Conservation (phyloP, 2,329 filamentous ascomycete genomes). For the Aspergillus tanneri region DNA sequence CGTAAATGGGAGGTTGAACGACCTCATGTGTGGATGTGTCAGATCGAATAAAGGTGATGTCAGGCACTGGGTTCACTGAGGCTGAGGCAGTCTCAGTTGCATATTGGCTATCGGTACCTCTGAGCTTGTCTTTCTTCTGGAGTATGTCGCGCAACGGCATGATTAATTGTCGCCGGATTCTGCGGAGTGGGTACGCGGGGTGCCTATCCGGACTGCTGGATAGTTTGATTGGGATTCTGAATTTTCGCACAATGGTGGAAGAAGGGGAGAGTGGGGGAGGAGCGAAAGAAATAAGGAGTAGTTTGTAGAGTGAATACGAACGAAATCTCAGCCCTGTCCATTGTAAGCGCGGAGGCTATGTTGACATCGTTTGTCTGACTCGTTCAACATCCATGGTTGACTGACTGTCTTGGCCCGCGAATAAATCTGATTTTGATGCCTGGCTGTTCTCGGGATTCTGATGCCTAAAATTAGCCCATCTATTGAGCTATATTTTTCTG, state of each 20-base stretch:
- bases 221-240: not conserved
- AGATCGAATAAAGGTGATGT: slow-evolving; percentile 80
- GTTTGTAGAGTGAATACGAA: too few species aligned
- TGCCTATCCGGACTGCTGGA: not conserved
- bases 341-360: slow-evolving; percentile 7
- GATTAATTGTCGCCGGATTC: slow-evolving; percentile 9
- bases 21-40: slow-evolving; percentile 79
- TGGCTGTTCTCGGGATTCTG: too few species aligned
- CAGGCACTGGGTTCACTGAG: slow-evolving; percentile 49
- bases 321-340: not conserved
- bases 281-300: too few species aligned
- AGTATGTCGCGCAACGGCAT: slow-evolving; percentile 63
- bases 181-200: not conserved
- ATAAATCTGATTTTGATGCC: too few species aligned
- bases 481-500: too few species aligned
- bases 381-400: not conserved
- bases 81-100: slow-evolving; percentile 42
- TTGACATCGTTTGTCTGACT: not conserved
- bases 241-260: too few species aligned
- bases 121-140: slow-evolving; percentile 61
- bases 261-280: too few species aligned
- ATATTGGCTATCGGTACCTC: slow-evolving; percentile 39
- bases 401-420: not conserved
- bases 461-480: too few species aligned
- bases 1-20: slow-evolving; percentile 66